Evolutionary conservation across 768 basidiomycete genomes (phyloP), one percentile per base, ranked within the genome.

Genomic region (Sarcomyxa edulis): DNA sequence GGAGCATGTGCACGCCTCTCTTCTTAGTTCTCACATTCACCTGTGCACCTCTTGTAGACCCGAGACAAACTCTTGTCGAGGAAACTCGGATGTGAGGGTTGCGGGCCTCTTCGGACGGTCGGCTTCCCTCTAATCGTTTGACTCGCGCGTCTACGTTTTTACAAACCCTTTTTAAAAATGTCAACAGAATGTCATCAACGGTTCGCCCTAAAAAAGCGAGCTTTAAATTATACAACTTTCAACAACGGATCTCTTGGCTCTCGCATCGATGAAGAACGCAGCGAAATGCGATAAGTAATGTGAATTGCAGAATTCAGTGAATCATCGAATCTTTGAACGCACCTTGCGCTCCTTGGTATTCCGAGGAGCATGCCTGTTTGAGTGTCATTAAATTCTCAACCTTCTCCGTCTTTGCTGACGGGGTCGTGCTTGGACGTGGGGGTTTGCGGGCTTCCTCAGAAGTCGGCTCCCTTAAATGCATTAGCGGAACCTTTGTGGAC

Each of bases 311-410:
- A 78, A 74, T 77, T 75, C 75, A 77, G 77, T 80, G 77, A 80
- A 80, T 80, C 78, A 80, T 82, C 74, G 74, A 82, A 77, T 80
- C 76, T 81, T 82, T 81, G 78, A 81, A 81, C 72, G 76, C 81
- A 81, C 64, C 76, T 81, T 82, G 78, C 75, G 68, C 80, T 70
- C 72, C 66, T 71, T 74, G 76, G 78, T 75, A 79, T 77, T 81
- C 77, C 69, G 71, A 70, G 66, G 74, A 69, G 81, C 71, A 80
- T 74, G 74, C 72, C 74, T 72, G 80, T 80, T 79, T 78, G 78
- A 81, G 80, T 77, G 79, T 81, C 76, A 71, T 71, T 62, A 61
- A 68, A 64, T 61, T 66, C 59, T 75, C 73, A 75, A 70, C 60
- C 58, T n/a, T 60, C 58, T 54, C 50, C 44, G 39, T 35, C 45